Conservation (phyloP, 768 basidiomycete genomes). For the Gloeopeniophorella convolvens region DNA sequence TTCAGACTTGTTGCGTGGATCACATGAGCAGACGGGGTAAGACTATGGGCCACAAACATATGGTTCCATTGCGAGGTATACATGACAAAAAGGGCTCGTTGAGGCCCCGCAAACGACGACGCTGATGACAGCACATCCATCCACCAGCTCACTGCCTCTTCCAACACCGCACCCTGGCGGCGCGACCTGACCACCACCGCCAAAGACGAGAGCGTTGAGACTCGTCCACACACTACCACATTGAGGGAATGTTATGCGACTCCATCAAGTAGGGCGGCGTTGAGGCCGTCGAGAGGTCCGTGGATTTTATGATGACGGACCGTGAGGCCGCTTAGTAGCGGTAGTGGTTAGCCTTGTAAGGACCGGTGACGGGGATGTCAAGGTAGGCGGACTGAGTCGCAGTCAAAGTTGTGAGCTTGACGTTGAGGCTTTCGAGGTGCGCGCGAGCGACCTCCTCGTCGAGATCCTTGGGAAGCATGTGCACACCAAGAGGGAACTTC, state of each 20-base stretch:
- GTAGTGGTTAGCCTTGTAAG: slow-evolving; percentile 71
- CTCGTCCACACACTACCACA: slow-evolving; percentile 47
- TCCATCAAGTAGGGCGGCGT: slow-evolving; percentile 50
- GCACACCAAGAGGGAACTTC: slow-evolving; percentile 94
- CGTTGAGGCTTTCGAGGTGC: slow-evolving; percentile 84
- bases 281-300: slow-evolving; percentile 52
- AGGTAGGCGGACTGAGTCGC: slow-evolving; percentile 82
- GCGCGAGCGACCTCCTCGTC: slow-evolving; percentile 99
- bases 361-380: slow-evolving; percentile 79
- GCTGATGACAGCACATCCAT: slow-evolving; percentile 8
- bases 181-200: slow-evolving; percentile 10
- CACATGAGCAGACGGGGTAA: background rate
- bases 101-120: slow-evolving; percentile 38
- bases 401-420: slow-evolving; percentile 81
- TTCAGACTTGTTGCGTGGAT: background rate
- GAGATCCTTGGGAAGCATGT: slow-evolving; percentile 97
- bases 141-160: slow-evolving; percentile 11
- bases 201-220: slow-evolving; percentile 36
- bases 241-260: slow-evolving; percentile 60
- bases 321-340: slow-evolving; percentile 40
- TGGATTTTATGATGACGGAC: slow-evolving; percentile 7
- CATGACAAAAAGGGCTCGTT: slow-evolving; percentile 40
- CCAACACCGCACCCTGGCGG: slow-evolving; percentile 2
- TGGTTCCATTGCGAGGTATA: slow-evolving; percentile 5
- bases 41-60: background rate